Base-by-base conservation (phyloP, 2,329 filamentous ascomycete genomes). In the Colletotrichum brevisporum region DNA sequence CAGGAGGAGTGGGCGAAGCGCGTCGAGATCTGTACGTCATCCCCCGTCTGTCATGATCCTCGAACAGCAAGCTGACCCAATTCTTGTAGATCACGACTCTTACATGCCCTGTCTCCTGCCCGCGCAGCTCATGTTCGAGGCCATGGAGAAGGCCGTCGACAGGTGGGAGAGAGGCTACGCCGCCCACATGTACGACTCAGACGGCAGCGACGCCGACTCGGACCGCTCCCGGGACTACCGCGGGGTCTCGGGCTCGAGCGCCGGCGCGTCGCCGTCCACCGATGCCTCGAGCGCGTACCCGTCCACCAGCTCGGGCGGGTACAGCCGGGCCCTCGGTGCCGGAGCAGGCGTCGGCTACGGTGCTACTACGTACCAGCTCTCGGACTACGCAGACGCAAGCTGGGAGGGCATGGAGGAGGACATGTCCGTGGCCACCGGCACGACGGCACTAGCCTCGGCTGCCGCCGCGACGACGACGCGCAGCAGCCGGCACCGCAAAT, bases 1-100 rank as follows among this genome's bases (percentile, higher is more conserved):
- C 62, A 69, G 36, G 67, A 69, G 18, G 67, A 69, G 45, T 69
- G 67, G 67, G 62, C 67, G 8, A 66, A 61, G 27, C 60, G 53
- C 9, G 67, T 69, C 13, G 67, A 69, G 12, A 69, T 69, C 6
- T 69, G 67, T 69, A 47, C 39, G 67, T 60, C n/a, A n/a, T 2
- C 21, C 21, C 21, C 2, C 27, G 1, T 10, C 45, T n/a, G 13
- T 8, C 31, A 36, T 10, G 31, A 36, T 36, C 10, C 2, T 9
- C 4, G 31, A 10, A 10, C 31, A 36, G 0, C 0, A 36, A 36
- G 9, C 31, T 36, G 31, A 36, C 31, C 10, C 31, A 3, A 2
- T 36, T 12, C 3, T 2, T 2, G 31, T 36, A 69, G 67, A 69
- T n/a, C 67, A 69, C 43, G 67, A 69, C 26, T 54, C 67, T 41